Base-by-base conservation (phyloP, 179 eudicot species). In the Silene vulgaris region DNA sequence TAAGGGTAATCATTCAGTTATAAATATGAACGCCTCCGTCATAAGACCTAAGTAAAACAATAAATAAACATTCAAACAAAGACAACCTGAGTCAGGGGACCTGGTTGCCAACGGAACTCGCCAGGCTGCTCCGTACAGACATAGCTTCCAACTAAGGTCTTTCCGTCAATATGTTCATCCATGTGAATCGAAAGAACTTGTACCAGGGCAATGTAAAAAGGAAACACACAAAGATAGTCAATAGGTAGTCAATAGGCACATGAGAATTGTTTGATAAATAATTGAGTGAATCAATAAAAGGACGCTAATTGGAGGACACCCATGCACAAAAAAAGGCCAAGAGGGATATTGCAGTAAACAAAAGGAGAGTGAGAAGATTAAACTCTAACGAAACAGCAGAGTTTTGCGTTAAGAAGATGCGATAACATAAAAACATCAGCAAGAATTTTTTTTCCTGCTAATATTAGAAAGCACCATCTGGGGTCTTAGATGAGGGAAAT, bases 101-200 rank as follows among this genome's bases (percentile, higher is more conserved):
- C 98, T 72, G 98, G 98, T 81, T 93, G 99, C 99, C 99, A 96
- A 74, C 96, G 88, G 76, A 96, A 96, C 85, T 93, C 99, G 75
- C 99, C 99, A 75, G 96, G 99, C 81, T 85, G 87, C 74, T 96
- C 98, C 5, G 97, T 82, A 77, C 96, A 96, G 73, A 93, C 98
- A 81, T 96, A 96, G 84, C 88, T 86, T 65, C 99, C 99, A 56
- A 96, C 79, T 79, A 96, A 80, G 60, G 92, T 96, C 82, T 90
- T 93, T 50, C 98, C 98, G 77, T 96, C 99, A 78, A 93, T 89
- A 84, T 93, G 98, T 71, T 96, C 99, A 78, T 93, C 97, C 98
- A 96, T 86, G 85, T 96, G 96, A 74, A 96, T 88, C 14, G 88
- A 87, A 28, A 90, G 83, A 83, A 93, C 98, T 96, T 81, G 48